Evolutionary conservation across 225 moss, liverwort and hornwort species (phyloP).

Genomic region (Sphagnum contortum): DNA sequence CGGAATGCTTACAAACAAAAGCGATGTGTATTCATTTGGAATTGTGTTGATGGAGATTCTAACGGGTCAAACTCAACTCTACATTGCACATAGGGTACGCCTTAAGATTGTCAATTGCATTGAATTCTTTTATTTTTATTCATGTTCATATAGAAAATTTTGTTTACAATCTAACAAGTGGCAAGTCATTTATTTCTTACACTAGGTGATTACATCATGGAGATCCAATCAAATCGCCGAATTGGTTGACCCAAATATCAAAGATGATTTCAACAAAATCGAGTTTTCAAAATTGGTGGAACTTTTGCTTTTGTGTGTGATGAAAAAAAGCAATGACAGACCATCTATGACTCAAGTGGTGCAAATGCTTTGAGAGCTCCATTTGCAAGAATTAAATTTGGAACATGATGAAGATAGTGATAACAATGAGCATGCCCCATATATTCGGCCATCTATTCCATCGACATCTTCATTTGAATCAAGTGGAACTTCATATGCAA

Average conservation of each 20-base stretch:
- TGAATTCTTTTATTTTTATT: neutral
- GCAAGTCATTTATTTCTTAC: neutral
- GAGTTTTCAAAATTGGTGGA: conserved; percentile 25
- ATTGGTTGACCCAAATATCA: conserved; percentile 19
- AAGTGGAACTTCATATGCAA: no score
- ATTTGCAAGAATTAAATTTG: conserved; percentile 12
- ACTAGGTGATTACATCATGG: conserved; percentile 22
- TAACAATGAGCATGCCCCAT: no score
- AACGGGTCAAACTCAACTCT: conserved; percentile 10
- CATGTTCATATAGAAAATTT: neutral
- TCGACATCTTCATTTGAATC: no score
- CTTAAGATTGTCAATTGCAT: neutral
- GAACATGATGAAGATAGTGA: no score
- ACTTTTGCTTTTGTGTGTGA: conserved; percentile 30
- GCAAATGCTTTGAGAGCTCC: conserved; percentile 36
- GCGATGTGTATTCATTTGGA: conserved; percentile 52
- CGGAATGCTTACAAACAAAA: conserved; percentile 38
- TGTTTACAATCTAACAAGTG: neutral
- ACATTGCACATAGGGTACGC: conserved; percentile 11
- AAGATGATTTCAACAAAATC: conserved; percentile 8
- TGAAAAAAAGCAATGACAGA: conserved; percentile 22
- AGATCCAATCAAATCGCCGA: conserved; percentile 14
- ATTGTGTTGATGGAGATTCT: conserved; percentile 47
- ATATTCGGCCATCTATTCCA: no score
- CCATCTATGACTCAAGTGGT: conserved; percentile 41